phyloP scores from a whole-genome alignment of 169 alveolate species.

The Amoebophrya sp. region DNA sequence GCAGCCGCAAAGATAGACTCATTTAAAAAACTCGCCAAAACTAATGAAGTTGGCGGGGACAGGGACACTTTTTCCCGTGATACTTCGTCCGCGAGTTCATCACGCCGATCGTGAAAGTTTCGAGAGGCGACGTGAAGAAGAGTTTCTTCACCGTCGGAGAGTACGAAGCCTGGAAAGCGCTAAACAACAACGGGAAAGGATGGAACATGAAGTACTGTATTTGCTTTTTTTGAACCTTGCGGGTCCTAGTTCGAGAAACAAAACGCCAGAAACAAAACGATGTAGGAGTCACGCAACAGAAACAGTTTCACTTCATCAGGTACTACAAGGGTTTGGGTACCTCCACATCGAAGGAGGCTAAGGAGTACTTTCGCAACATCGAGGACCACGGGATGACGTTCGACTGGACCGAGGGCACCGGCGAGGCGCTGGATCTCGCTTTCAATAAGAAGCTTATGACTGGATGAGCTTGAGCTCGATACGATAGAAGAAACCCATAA shows the following conservation, averaged over 20 bases:
- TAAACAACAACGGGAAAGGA: slow-evolving; percentile 57
- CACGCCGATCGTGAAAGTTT: slow-evolving; percentile 92
- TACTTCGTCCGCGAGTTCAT: slow-evolving; percentile 90
- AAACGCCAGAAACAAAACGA: no score
- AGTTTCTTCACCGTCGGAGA: slow-evolving; percentile 95
- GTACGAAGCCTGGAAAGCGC: slow-evolving; percentile 86
- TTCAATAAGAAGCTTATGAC: slow-evolving; percentile 74
- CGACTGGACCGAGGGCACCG: slow-evolving; percentile 41
- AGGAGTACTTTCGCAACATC: slow-evolving; percentile 93
- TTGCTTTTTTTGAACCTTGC: no score
- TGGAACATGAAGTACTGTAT: slow-evolving; percentile 87
- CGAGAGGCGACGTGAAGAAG: slow-evolving; percentile 44
- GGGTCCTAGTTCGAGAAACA: no score
- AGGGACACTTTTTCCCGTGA: no score
- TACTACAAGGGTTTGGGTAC: slow-evolving; percentile 99
- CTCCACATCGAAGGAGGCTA: slow-evolving; percentile 93
- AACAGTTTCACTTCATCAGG: no score
- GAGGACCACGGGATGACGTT: slow-evolving; percentile 82
- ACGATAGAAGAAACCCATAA: no score
- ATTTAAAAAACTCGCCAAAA: no score
- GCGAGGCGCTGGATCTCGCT: slow-evolving; percentile 93
- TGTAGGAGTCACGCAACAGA: no score
- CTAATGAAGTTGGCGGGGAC: no score
- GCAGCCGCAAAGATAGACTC: no score
- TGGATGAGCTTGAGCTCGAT: slow-evolving; percentile 5